Conservation (phyloP, 352 stramenopile genomes). For the Phytophthora litchii region DNA sequence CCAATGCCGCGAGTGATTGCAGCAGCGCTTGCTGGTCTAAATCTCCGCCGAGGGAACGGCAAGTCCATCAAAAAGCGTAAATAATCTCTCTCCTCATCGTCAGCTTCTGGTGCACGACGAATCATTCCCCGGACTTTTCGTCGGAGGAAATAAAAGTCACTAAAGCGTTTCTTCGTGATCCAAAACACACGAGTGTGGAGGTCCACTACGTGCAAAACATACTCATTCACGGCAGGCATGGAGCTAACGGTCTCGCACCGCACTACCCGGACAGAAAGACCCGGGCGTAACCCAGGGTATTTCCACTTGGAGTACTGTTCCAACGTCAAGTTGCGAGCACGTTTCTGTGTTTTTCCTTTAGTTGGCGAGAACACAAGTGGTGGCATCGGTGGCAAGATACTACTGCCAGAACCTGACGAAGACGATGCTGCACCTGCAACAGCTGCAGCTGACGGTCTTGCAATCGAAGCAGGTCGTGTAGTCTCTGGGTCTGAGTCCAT, state of each 20-base stretch:
- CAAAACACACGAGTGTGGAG: conserved; percentile 85
- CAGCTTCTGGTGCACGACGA: conserved; percentile 34
- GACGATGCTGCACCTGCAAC: conserved; percentile 16
- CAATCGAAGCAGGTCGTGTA: conserved; percentile 14
- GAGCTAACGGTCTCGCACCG: conserved; percentile 58
- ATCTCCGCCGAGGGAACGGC: conserved; percentile 68
- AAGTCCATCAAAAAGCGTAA: conserved; percentile 78
- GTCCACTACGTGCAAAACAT: conserved; percentile 78
- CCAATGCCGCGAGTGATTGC: conserved; percentile 52
- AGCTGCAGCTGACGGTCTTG: conserved; percentile 5
- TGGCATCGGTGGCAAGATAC: conserved; percentile 56
- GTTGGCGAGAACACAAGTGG: conserved; percentile 60
- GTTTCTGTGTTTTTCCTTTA: conserved; percentile 39
- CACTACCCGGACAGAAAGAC: conserved; percentile 75
- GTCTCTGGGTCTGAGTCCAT: conserved; percentile 42
- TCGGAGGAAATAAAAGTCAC: conserved; percentile 72
- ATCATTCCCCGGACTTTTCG: conserved; percentile 69
- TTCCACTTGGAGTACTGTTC: conserved; percentile 61
- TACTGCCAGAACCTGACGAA: conserved; percentile 18
- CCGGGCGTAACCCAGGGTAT: conserved; percentile 58
- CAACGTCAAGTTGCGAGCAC: conserved; percentile 52
- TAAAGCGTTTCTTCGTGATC: conserved; percentile 83
- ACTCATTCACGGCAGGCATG: conserved; percentile 71
- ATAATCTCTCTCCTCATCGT: conserved; percentile 57
- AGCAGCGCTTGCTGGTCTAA: conserved; percentile 51